A percentile compares a stretch with the other conserved stretches of the same genome.
Conservation (phyloP, 2,329 filamentous ascomycete species). For the Albifimbria verrucaria region DNA sequence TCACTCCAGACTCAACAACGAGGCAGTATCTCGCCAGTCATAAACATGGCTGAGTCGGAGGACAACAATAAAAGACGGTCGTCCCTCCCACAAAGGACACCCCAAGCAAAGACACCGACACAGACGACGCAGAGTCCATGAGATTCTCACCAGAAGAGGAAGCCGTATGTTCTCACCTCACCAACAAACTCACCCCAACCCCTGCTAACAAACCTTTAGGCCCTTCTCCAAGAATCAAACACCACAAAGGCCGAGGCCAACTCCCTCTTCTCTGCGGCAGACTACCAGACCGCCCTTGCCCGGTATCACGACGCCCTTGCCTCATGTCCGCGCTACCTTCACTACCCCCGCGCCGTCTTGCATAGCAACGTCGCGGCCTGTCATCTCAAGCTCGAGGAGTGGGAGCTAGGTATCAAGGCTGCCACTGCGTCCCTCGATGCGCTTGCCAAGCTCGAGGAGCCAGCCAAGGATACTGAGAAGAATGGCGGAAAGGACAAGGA, state of each 20-base stretch:
- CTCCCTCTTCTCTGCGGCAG: constrained; percentile 66
- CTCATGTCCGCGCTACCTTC: constrained; percentile 77
- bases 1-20: too few species aligned
- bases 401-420: constrained; percentile 75
- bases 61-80: background rate
- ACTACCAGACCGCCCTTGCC: constrained; percentile 74
- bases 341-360: constrained; percentile 84
- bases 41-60: background rate
- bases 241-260: constrained; percentile 75
- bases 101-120: background rate
- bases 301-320: constrained; percentile 79
- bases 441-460: constrained; percentile 57
- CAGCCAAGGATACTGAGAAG: constrained; percentile 35
- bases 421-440: constrained; percentile 71
- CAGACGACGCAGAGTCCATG: constrained; percentile 20
- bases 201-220: constrained; percentile 33
- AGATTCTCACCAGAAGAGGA: constrained; percentile 55
- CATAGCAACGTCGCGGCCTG: constrained; percentile 88
- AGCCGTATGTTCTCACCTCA: constrained; percentile 38
- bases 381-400: constrained; percentile 78
- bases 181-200: background rate
- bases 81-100: background rate
- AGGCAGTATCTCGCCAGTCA: too few species aligned
- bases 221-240: constrained; percentile 68
- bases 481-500: constrained; percentile 39